These are phyloP conservation scores for Pestalotiopsis sp. DNA, from an alignment of 2,329 filamentous ascomycete species.

Conservation along the genomic window DNA sequence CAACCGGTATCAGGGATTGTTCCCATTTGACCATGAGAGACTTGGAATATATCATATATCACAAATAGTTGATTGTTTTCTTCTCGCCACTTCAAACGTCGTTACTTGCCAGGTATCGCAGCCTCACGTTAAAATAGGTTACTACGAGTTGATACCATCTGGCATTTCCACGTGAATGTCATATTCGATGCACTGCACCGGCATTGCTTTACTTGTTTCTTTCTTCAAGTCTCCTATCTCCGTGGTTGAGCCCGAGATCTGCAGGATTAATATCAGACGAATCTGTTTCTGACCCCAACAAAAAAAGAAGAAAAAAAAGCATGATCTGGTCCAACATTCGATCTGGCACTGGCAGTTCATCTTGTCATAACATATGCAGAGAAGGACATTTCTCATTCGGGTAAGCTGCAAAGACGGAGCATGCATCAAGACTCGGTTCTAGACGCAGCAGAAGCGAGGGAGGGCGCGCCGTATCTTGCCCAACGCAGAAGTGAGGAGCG, in stretches of 20 bases:
- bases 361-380: not conserved
- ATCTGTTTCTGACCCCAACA: too few species aligned
- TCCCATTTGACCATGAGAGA: not conserved
- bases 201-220: too few species aligned
- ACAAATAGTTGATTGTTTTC: not conserved
- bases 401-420: not conserved
- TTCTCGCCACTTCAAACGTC: not conserved
- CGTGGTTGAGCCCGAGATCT: too few species aligned
- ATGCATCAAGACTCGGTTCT: not conserved
- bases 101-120: not conserved
- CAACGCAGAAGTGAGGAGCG: not conserved
- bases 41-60: not conserved
- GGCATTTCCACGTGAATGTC: not conserved
- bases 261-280: too few species aligned
- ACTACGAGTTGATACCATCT: too few species aligned
- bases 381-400: not conserved
- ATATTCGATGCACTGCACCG: not conserved
- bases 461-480: not conserved
- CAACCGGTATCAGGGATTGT: not conserved
- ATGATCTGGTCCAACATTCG: not conserved
- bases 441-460: not conserved
- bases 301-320: not conserved
- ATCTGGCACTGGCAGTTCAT: not conserved
- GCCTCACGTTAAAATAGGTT: too few species aligned
- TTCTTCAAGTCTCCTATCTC: too few species aligned